Evolutionary conservation across 116 monocot genomes (phyloP), one percentile per base, ranked within the genome.

Genomic region (Cymodocea nodosa): DNA sequence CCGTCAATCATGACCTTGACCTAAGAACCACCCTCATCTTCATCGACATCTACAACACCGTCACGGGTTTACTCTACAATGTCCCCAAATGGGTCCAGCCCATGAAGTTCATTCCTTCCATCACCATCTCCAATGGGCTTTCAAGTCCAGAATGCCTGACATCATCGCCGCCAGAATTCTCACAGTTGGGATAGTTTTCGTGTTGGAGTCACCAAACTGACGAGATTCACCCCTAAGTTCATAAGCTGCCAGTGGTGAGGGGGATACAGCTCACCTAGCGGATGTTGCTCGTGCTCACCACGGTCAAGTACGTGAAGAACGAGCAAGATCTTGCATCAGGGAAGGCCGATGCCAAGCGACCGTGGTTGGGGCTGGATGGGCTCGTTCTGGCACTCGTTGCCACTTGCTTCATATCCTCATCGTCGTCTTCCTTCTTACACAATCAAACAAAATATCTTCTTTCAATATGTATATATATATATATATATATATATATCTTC

Each of bases 241-340:
- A 72, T 87, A 23, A 83, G 15, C 64, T 87, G 19, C 78, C 87
- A 10, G 84, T 87, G 24, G 87, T 87, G 22, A 75, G 87, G 34
- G 87, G 87, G 35, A 70, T 87, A 19, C 87, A 87, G 71, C 84
- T 87, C 18, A 78, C 87, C 11, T 84, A 87, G 69, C 84, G 87
- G 36, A 78, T 87, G 51, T 51, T 75, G 15, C 83, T 87, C 48
- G 76, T 78, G 23, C 61, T 81, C 50, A 74, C 87, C 19, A 81
- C 87, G 18, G 73, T 87, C 35, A 81, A 74, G 49, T 87, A 87
- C 71, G 69, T 87, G 19, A 67, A 75, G 48, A 76, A 83, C 71
- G 66, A 64, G 20, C 87, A 80, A 60, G 70, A 83, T 51, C 74
- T 87, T 62, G 72, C 80, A 17, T 53, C 69, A 52, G 75, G 71